phyloP scores from a whole-genome alignment of 163 green algal genomes.

The Botryococcus braunii region DNA sequence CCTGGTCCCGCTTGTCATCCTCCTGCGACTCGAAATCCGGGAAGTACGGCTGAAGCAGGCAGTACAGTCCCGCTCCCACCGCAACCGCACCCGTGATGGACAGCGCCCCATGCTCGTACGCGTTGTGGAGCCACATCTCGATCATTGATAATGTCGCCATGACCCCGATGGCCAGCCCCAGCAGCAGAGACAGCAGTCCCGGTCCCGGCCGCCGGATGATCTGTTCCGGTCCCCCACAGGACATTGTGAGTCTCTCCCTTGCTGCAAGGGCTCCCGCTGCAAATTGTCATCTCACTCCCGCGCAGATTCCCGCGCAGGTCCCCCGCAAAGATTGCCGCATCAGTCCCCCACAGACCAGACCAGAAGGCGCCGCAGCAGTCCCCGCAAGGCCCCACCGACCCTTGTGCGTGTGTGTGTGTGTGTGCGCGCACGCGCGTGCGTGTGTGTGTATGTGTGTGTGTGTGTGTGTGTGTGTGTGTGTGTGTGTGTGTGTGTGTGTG shows the following conservation, averaged over 20 bases:
- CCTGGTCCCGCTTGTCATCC: neutral
- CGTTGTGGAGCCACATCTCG: conserved; percentile 72
- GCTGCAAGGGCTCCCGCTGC: no score
- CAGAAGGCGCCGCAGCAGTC: neutral
- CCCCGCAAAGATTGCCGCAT: neutral
- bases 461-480: no score
- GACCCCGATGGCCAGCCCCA: conserved; percentile 77
- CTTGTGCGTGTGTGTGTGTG: no score
- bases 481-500: no score
- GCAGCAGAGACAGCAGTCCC: conserved; percentile 55
- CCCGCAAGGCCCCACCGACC: no score
- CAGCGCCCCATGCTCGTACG: conserved; percentile 53
- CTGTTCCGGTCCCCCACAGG: no score
- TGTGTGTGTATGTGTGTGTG: no score
- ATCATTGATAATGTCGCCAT: conserved; percentile 71
- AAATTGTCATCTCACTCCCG: neutral
- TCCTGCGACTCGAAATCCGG: conserved; percentile 43
- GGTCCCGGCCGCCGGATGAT: conserved; percentile 56
- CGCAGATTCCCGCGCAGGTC: no score
- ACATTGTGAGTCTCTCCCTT: no score
- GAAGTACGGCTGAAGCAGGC: conserved; percentile 50
- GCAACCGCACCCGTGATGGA: conserved; percentile 27
- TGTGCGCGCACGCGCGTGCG: no score
- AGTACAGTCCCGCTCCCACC: conserved; percentile 44
- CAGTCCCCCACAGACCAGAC: neutral